phyloP scores from a whole-genome alignment of 352 stramenopile species.

The Pythium phragmiticola region DNA sequence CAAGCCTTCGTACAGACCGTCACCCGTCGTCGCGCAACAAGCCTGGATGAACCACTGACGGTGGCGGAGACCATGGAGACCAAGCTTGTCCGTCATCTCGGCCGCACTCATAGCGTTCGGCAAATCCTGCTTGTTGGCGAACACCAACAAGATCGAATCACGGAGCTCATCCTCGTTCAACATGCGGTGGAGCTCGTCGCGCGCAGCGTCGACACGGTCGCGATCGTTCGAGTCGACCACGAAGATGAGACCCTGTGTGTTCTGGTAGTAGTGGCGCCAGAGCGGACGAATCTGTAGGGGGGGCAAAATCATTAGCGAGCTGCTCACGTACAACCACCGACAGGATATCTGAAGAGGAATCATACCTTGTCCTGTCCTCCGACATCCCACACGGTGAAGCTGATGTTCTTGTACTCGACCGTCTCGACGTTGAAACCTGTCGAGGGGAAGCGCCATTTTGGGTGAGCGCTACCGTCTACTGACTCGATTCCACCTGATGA shows the following conservation, averaged over 20 bases:
- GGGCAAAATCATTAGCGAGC: background rate
- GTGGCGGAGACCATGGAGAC: conserved; percentile 95
- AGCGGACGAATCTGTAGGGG: conserved; percentile 90
- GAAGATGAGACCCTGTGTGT: conserved; percentile 99
- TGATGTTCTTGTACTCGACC: conserved; percentile 99
- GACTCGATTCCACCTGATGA: conserved; percentile 67
- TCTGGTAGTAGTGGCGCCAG: conserved; percentile 99
- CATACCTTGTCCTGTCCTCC: conserved; percentile 97
- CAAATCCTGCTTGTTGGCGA: conserved; percentile 99
- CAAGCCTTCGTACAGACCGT: conserved; percentile 99
- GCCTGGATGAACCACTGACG: conserved; percentile 99
- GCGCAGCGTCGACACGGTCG: conserved; percentile 96
- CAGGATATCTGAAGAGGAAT: background rate
- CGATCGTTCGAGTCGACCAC: conserved; percentile 99
- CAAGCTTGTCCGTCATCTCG: conserved; percentile 99
- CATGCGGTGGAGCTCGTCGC: conserved; percentile 98
- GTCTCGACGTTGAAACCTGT: conserved; percentile 99
- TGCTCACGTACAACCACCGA: background rate
- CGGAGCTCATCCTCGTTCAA: conserved; percentile 98
- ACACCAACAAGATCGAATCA: conserved; percentile 97
- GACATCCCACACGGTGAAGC: conserved; percentile 99
- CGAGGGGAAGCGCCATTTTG: background rate
- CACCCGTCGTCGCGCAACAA: conserved; percentile 98
- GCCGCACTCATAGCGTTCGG: conserved; percentile 96
- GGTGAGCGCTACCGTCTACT: background rate